Conservation (phyloP, 169 alveolate genomes). For the Plasmodium gonderi region DNA sequence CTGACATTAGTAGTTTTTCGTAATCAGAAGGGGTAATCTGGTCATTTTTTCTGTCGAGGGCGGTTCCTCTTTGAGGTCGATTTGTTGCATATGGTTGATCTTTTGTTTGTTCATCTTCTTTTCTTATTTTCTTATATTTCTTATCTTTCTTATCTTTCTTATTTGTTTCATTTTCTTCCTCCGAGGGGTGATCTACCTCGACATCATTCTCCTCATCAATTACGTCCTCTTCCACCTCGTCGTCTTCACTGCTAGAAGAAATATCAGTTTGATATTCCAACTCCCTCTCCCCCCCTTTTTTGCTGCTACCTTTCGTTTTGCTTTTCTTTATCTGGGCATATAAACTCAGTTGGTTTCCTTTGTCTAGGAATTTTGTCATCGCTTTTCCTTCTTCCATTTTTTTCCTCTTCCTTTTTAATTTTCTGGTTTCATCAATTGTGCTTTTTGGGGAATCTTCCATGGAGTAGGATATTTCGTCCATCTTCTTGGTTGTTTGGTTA, state of each 20-base stretch:
- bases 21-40: slow-evolving; percentile 53
- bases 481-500: no score
- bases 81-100: neutral
- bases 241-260: no score
- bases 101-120: neutral
- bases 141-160: neutral
- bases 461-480: neutral
- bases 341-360: slow-evolving; percentile 19
- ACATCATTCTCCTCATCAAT: neutral
- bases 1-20: slow-evolving; percentile 76
- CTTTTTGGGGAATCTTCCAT: neutral
- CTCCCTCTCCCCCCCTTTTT: neutral
- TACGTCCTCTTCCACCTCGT: neutral
- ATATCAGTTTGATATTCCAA: no score
- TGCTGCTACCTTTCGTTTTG: neutral
- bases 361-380: neutral
- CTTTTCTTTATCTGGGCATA: slow-evolving; percentile 14
- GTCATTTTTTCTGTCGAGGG: neutral
- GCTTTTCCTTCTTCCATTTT: slow-evolving; percentile 32
- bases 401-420: slow-evolving; percentile 17
- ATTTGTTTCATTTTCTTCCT: neutral
- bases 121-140: neutral
- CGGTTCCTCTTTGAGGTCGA: neutral
- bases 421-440: neutral
- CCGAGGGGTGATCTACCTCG: neutral